Conservation (phyloP, 176 grass and related monocot genomes). For the Rhynchospora tenuis region DNA sequence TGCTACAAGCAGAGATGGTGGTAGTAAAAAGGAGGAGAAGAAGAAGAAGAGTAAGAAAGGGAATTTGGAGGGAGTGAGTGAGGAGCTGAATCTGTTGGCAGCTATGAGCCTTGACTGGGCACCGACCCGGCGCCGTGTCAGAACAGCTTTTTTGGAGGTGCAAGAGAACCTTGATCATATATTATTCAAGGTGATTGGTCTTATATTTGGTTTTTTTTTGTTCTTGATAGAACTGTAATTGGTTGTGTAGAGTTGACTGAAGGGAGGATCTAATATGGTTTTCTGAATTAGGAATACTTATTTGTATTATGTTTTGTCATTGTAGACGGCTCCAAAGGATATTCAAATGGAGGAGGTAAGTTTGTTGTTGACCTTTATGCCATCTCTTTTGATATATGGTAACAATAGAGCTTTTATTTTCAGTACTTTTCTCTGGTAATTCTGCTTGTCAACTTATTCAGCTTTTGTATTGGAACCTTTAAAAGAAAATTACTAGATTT, state of each 20-base stretch:
- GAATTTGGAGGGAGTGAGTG: conserved; percentile 58
- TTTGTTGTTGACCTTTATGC: neutral
- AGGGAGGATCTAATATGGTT: neutral
- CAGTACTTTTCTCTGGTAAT: neutral
- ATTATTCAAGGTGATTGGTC: conserved; percentile 59
- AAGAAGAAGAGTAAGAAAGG: neutral
- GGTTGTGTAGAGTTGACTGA: neutral
- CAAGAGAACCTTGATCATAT: conserved; percentile 70
- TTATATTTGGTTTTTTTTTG: neutral
- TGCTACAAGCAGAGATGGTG: neutral
- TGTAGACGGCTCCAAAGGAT: conserved; percentile 69
- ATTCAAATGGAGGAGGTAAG: conserved; percentile 83
- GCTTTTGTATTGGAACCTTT: neutral
- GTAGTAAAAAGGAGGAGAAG: neutral
- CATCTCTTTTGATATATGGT: neutral
- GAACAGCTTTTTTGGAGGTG: conserved; percentile 53
- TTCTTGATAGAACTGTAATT: neutral
- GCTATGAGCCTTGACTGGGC: conserved; percentile 80
- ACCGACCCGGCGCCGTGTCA: conserved; percentile 62
- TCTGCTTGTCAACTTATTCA: neutral
- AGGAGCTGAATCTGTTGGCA: conserved; percentile 60
- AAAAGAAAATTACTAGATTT: conserved; percentile 24
- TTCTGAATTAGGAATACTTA: neutral
- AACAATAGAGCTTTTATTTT: neutral
- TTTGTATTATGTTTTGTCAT: neutral